Evolutionary conservation across 768 basidiomycete species (phyloP), one percentile per base, ranked within the genome.

Genomic region (Saitozyma sp.): DNA sequence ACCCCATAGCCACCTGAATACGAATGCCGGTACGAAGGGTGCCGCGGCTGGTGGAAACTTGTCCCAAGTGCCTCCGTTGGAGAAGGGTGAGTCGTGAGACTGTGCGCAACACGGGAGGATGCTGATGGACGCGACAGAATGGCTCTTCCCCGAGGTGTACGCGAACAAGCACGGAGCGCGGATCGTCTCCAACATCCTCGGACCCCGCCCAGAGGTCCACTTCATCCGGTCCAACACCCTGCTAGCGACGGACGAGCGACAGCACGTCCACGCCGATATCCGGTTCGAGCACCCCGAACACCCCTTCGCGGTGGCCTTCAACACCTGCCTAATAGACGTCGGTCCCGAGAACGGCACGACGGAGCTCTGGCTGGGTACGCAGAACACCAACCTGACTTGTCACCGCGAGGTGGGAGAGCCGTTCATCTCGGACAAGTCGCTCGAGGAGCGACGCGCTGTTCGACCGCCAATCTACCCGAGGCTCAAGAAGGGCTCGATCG

Each of bases 191-290:
- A 57, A 53, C 41, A 29, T 58, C 56, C 45, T 62, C 10, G 61
- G 61, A 5, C 61, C 61, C 45, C 45, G 41, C 16, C 61, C 61
- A 1, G 61, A 62, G 41, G 37, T 56, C 39, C 61, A 53, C 40
- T 62, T 54, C 29, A 56, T 62, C 46, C 61, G 61, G 9, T 13
- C 61, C 42, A 62, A 62, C 51, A 53, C 51, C 11, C 61, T 62
- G 6, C 9, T 62, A 5, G 14, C 19, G 14, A 57, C 61, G 8
- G 38, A 49, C 10, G 51, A 52, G 9, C 55, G 61, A 4, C 61
- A 62, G 42, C 37, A 50, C 37, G 61, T 62, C 8, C 61, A 62
- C 45, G 55, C 61, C 11, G 61, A 62, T 40, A 53, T 62, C 55
- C 43, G 61, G n/a, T 62, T 62, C 56, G 56, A 50, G 37, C 51